Conservation (phyloP, 495 filamentous ascomycete genomes). For the Hypoxylon fragiforme region DNA sequence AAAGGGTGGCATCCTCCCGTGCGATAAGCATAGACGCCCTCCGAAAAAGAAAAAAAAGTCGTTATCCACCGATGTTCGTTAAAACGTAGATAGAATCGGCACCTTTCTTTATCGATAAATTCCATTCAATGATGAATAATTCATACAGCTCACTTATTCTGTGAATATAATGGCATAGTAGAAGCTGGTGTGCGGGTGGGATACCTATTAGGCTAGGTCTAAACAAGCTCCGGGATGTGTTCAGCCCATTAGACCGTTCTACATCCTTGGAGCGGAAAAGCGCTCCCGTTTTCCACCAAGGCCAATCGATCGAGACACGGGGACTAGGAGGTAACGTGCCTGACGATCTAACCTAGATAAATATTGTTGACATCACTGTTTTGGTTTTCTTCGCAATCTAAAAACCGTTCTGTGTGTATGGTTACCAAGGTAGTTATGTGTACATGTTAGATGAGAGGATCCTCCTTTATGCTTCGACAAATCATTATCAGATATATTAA, state of each 20-base stretch:
- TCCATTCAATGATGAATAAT: too few species aligned
- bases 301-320: not conserved
- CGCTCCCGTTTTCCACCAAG: slow-evolving; percentile 1
- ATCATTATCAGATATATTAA: too few species aligned
- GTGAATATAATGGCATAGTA: too few species aligned
- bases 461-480: too few species aligned
- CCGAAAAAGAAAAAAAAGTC: slow-evolving; percentile 12
- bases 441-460: not conserved
- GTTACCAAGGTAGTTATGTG: not conserved
- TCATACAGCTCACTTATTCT: too few species aligned
- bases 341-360: too few species aligned
- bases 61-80: not conserved
- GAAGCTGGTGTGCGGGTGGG: too few species aligned
- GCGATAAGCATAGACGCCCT: not conserved
- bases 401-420: slow-evolving; percentile 6
- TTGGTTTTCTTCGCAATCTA: not conserved
- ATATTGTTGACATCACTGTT: slow-evolving; percentile 1
- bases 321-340: not conserved
- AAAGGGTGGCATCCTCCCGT: too few species aligned
- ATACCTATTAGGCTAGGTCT: too few species aligned
- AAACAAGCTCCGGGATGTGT: slow-evolving; percentile 68
- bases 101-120: too few species aligned
- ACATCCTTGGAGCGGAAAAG: not conserved
- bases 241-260: slow-evolving; percentile 32
- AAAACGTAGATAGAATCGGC: too few species aligned